These are phyloP conservation scores for Phellopilus nigrolimitatus DNA, from an alignment of 1,284 basidiomycete species.

Conservation along the genomic window DNA sequence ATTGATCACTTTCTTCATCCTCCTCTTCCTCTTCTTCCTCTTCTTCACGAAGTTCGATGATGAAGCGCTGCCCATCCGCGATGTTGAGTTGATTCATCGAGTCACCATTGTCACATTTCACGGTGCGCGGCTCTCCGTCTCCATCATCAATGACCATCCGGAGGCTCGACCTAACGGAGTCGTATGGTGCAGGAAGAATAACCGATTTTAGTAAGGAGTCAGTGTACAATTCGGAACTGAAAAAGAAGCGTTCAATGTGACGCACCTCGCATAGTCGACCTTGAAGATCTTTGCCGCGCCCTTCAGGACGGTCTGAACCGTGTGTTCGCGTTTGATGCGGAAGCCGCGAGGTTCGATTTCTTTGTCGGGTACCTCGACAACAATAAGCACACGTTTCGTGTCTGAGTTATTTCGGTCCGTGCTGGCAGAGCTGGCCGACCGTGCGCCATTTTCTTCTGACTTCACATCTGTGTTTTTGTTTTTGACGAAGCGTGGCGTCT, in stretches of 20 bases:
- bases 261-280: conserved; percentile 14
- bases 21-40: conserved; percentile 4
- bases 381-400: conserved; percentile 11
- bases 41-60: background rate
- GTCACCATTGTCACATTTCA: conserved; percentile 9
- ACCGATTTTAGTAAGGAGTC: background rate
- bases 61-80: conserved; percentile 8
- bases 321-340: conserved; percentile 15
- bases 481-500: background rate
- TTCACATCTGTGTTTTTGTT: too few relatives aligned
- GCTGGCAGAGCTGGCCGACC: background rate
- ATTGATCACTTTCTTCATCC: background rate
- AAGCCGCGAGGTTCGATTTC: conserved; percentile 13
- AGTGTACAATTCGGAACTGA: too few relatives aligned
- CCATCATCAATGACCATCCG: conserved; percentile 10
- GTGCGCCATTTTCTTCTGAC: background rate
- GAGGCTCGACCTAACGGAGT: conserved; percentile 4
- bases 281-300: conserved; percentile 16
- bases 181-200: background rate
- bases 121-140: background rate
- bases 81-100: conserved; percentile 13
- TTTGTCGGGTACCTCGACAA: conserved; percentile 10
- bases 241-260: too few relatives aligned
- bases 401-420: background rate
- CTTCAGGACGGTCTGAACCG: conserved; percentile 15